These are phyloP conservation scores for Penicillium decumbens DNA, from an alignment of 2,329 filamentous ascomycete species.

Conservation along the genomic window DNA sequence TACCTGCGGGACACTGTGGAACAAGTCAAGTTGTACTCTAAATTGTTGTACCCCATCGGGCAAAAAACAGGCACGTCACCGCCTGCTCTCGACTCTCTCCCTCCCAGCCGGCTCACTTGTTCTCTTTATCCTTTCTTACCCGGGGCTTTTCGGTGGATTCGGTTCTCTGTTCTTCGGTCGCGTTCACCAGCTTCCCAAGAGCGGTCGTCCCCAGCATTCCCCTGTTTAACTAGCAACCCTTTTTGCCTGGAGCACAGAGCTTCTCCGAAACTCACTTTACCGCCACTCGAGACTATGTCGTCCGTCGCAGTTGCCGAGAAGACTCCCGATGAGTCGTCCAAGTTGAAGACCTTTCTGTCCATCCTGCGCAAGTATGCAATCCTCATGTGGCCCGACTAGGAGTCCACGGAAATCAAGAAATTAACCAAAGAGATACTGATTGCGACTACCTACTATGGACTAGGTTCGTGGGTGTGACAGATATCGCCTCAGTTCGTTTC, in stretches of 20 bases:
- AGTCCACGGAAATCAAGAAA: not conserved
- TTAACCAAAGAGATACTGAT: slow-evolving; percentile 4
- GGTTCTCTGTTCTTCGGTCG: not conserved
- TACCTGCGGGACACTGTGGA: not conserved
- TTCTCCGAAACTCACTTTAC: slow-evolving; percentile 3
- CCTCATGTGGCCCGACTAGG: not conserved
- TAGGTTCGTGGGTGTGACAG: slow-evolving; percentile 92
- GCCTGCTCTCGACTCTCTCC: slow-evolving; percentile 6
- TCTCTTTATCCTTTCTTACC: not conserved
- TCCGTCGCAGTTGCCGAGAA: slow-evolving; percentile 47
- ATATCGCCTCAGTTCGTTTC: slow-evolving; percentile 93
- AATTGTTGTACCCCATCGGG: slow-evolving; percentile 1
- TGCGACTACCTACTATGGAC: slow-evolving; percentile 8
- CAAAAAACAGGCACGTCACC: slow-evolving; percentile 17
- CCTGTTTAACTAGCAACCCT: not conserved
- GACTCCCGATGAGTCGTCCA: slow-evolving; percentile 71
- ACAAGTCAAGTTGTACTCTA: not conserved
- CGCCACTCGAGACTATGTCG: slow-evolving; percentile 24
- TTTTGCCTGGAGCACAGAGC: slow-evolving; percentile 1
- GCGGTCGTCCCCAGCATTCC: not conserved
- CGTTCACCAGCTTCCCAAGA: not conserved
- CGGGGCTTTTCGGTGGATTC: slow-evolving; percentile 7
- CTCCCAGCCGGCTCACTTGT: not conserved
- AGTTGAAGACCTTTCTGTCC: slow-evolving; percentile 80
- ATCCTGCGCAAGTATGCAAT: slow-evolving; percentile 75